Evolutionary conservation across 495 filamentous ascomycete genomes (phyloP), one percentile per base, ranked within the genome.

Genomic region (Aspergillus indologenus): DNA sequence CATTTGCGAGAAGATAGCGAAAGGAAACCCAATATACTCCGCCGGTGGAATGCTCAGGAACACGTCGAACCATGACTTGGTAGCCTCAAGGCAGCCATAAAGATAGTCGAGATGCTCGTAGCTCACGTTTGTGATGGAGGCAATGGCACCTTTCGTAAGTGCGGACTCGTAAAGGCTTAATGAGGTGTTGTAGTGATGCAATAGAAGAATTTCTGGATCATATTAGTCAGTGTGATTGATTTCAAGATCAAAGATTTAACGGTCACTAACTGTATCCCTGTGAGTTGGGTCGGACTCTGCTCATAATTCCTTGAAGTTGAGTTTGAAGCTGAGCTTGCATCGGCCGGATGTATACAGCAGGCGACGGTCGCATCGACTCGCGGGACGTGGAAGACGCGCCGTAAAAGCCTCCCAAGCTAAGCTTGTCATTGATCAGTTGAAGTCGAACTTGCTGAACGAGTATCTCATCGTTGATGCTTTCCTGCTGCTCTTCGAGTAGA

Each of bases 391-490:
- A 18, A 15, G 15, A 44, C 21, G 5, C 45, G 3, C 54, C 21
- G 21, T 42, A 46, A 5, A 23, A 52, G 23, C 23, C 21, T 8
- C 49, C 45, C 18, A 57, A 20, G 24, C 21, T 49, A 1, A 57
- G 20, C 53, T 73, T 75, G 11, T 75, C 70, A 7, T 71, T 68
- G 19, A 83, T 64, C 22, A 79, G 61, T 45, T 79, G 75, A 20
- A 84, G 68, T 53, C 68, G 72, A 4, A 81, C 79, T 23, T 79
- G 68, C 2, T 78, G 67, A 3, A 81, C 72, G 17, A 86, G 64
- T 29, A 80, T 56, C 29, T 78, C 73, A 67, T 87, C 84, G 14
- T 76, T 73, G 5, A 73, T 65, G 58, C 76, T 77, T 53, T 83
- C 81, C 45, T 73, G 74, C 9, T 68, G 63, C 42, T 80, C 68